phyloP scores from a whole-genome alignment of 176 grass and related monocot genomes.

The Ensete ventricosum region DNA sequence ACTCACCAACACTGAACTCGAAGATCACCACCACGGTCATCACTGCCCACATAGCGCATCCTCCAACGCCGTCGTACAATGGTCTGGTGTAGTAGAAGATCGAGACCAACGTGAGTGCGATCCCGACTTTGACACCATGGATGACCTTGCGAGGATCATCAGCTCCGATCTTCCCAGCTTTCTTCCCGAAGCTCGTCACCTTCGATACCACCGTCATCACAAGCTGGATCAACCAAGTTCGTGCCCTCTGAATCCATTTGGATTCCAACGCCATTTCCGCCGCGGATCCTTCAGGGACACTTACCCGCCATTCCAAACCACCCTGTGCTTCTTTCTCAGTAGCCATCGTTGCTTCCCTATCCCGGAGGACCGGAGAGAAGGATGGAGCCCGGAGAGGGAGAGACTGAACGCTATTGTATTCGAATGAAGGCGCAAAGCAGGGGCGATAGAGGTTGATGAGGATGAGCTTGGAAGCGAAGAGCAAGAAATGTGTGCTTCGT shows the following conservation, averaged over 20 bases:
- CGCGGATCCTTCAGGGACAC: slow-evolving; percentile 34
- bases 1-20: neutral
- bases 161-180: slow-evolving; percentile 34
- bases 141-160: slow-evolving; percentile 49
- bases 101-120: slow-evolving; percentile 54
- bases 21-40: slow-evolving; percentile 37
- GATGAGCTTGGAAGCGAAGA: too few species aligned
- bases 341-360: neutral
- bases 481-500: too few species aligned
- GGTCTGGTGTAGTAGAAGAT: slow-evolving; percentile 56
- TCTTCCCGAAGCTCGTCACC: slow-evolving; percentile 20
- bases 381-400: neutral
- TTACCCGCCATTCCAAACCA: slow-evolving; percentile 47
- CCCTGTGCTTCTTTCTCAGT: slow-evolving; percentile 20
- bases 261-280: slow-evolving; percentile 26
- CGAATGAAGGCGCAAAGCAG: neutral
- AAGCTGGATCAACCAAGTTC: slow-evolving; percentile 19
- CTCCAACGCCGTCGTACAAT: slow-evolving; percentile 43
- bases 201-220: neutral
- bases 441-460: too few species aligned
- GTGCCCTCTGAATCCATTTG: neutral
- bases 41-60: slow-evolving; percentile 53
- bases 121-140: slow-evolving; percentile 53
- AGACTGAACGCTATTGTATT: slow-evolving; percentile 21
- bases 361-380: slow-evolving; percentile 12